Percentiles rank a stretch among this genome's conserved stretches.
Conservation (phyloP, 2,329 filamentous ascomycete species). For the Coniochaeta ligniaria region DNA sequence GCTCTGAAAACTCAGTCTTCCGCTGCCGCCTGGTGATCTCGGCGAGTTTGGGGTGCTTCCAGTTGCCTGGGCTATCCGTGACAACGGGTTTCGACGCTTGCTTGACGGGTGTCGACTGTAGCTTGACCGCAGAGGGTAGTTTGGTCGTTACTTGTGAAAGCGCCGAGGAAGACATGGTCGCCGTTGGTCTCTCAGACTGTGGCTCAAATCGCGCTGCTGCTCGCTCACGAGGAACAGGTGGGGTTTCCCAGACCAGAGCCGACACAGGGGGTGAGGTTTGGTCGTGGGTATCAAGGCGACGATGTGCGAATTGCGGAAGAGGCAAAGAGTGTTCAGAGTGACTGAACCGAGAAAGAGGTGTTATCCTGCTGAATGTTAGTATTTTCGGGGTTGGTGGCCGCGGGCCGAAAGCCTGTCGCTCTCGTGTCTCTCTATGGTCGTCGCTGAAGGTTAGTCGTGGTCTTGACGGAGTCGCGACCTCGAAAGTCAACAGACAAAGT, state of each 20-base stretch:
- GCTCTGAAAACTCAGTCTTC: conserved; percentile 69
- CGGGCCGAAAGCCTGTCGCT: background rate
- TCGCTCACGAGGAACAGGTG: background rate
- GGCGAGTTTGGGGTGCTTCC: conserved; percentile 82
- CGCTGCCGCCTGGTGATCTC: conserved; percentile 81
- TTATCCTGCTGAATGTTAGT: background rate
- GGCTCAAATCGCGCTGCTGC: background rate
- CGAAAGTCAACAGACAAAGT: conserved; percentile 2
- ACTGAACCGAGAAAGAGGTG: background rate
- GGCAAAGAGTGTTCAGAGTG: background rate
- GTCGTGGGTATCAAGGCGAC: background rate
- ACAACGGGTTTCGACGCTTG: conserved; percentile 12
- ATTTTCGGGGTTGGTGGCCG: background rate
- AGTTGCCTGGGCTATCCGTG: conserved; percentile 64
- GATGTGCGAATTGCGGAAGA: background rate
- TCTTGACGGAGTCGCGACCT: background rate
- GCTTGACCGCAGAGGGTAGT: background rate
- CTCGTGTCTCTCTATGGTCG: background rate
- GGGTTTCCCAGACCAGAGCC: background rate
- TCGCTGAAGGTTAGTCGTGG: background rate
- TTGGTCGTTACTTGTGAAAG: background rate
- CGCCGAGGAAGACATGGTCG: background rate
- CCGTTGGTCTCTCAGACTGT: background rate
- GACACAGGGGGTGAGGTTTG: background rate
- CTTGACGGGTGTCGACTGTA: conserved; percentile 26